Evolutionary conservation across 2,329 filamentous ascomycete genomes (phyloP), one percentile per base, ranked within the genome.

Genomic region (Phaeoacremonium minimum): DNA sequence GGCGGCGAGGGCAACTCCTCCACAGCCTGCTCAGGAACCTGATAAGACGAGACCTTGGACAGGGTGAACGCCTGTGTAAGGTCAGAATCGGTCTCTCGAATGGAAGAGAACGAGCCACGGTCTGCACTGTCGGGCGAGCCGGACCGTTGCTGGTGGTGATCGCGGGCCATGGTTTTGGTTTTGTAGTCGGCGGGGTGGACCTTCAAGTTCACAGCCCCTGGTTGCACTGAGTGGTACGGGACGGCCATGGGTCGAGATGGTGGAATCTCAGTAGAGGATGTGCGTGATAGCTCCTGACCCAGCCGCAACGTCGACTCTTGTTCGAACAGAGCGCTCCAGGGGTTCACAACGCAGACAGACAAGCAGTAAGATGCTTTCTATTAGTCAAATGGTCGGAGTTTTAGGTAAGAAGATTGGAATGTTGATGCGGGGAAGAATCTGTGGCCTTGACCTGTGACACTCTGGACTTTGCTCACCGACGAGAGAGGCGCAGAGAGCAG

Each of bases 41-140:
- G 64, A 50, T 79, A 80, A 37, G 73, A 77, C 22, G 78, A 82
- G 43, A 80, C 61, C 56, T 80, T 82, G 52, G 75, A 74, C 36
- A 70, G 70, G 33, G 77, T 81, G 46, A 83, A 83, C 37, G 73
- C 75, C 62, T 83, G 79, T 38, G 74, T 70, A 18, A 80, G 58
- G 42, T 73, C 71, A 47, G 69, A 66, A 51, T 77, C 73, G 54
- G 73, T 71, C 62, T 80, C 76, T 42, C 76, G 67, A 41, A 80
- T 75, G 31, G 76, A 80, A 18, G 76, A 80, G 59, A 80, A 80
- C 40, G 76, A 80, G 18, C 73, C 72, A 41, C 75, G 71, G 44
- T 55, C 57, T 40, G 53, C 54, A 43, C 57, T 58, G 46, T 63
- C 57, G 36, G 58, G 58, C 32, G 60, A 30, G 37, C 36, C 29